These are phyloP conservation scores for Acacia concinna DNA, from an alignment of 331 rosid genomes.

Conservation along the genomic window DNA sequence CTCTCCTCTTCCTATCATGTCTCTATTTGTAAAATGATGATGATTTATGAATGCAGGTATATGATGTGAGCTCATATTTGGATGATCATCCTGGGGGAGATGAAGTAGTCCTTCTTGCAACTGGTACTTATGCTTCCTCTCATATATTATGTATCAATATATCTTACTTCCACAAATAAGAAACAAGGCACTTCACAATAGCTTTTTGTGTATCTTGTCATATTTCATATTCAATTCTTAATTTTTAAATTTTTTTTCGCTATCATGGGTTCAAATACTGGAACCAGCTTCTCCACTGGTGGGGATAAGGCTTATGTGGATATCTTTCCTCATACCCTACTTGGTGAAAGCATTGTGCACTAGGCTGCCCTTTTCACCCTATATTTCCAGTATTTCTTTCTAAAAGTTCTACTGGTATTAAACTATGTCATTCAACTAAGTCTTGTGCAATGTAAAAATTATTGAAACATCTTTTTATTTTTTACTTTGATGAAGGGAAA, in stretches of 20 bases:
- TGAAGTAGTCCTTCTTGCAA: conserved; percentile 66
- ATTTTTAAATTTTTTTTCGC: background rate
- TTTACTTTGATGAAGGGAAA: conserved; percentile 46
- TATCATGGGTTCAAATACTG: no score
- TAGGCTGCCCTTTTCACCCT: no score
- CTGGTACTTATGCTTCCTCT: conserved; percentile 52
- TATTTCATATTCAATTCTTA: background rate
- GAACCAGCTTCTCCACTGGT: no score
- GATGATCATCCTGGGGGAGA: conserved; percentile 97
- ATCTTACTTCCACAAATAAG: background rate
- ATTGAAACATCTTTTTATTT: conserved; percentile 27
- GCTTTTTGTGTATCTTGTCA: background rate
- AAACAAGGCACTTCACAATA: background rate
- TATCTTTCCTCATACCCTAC: no score
- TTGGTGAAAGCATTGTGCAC: no score
- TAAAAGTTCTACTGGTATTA: no score
- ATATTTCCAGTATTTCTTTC: background rate
- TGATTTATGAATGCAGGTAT: conserved; percentile 53
- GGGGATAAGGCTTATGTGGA: no score
- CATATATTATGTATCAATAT: background rate
- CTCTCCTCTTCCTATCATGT: background rate
- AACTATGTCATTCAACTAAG: background rate
- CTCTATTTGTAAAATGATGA: background rate
- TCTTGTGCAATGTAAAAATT: background rate
- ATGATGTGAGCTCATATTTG: conserved; percentile 73